These are phyloP conservation scores for Antrodiella citrinella DNA, from an alignment of 768 basidiomycete species.

Conservation along the genomic window DNA sequence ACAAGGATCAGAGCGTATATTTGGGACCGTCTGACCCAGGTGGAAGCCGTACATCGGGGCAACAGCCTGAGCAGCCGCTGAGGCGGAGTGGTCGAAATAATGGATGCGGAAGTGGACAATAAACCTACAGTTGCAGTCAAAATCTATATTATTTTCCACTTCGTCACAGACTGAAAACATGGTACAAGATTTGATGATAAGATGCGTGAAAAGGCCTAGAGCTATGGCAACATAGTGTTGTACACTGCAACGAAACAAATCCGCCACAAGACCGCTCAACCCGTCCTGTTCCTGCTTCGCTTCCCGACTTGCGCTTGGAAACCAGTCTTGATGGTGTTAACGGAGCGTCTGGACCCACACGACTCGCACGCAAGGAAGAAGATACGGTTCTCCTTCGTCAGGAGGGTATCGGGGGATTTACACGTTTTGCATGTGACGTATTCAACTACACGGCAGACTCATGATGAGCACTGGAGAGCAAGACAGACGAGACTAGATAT, in stretches of 20 bases:
- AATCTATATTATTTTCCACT: no score
- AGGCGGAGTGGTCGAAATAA: no score
- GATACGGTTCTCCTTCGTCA: constrained; percentile 97
- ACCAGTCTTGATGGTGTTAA: constrained; percentile 96
- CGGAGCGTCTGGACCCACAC: constrained; percentile 84
- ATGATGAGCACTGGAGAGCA: not conserved
- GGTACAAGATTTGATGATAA: no score
- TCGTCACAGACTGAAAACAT: no score
- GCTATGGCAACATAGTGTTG: not conserved
- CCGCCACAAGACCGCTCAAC: constrained; percentile 33
- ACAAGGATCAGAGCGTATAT: no score
- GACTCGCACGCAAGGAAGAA: constrained; percentile 96
- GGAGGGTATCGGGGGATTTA: constrained; percentile 95
- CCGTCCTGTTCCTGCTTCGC: constrained; percentile 76
- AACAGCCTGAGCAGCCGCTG: no score
- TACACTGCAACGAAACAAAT: not conserved
- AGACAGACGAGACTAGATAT: not conserved
- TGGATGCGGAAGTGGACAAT: no score
- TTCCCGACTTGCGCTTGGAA: constrained; percentile 95
- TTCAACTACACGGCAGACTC: constrained; percentile 52
- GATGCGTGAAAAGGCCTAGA: no score
- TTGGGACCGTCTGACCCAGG: no score
- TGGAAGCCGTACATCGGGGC: no score
- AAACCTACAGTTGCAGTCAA: no score
- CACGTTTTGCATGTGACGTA: constrained; percentile 99